These are phyloP conservation scores for Trifolium subterraneum DNA, from an alignment of 306 rosid genomes.

Conservation along the genomic window DNA sequence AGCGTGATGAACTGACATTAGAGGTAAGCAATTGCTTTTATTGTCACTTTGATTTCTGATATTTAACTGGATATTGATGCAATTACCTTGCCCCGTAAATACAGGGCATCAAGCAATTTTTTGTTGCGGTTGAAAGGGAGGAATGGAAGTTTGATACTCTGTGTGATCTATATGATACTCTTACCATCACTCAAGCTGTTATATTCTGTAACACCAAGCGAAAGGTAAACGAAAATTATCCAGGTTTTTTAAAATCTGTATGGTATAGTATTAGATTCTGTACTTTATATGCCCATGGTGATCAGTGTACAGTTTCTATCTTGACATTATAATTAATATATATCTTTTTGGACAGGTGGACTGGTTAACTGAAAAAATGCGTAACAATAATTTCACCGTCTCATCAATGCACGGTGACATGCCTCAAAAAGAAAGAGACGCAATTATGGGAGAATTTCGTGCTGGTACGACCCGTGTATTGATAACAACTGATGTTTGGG, in stretches of 20 bases:
- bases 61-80: conserved; percentile 36
- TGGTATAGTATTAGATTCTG: background rate
- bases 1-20: conserved; percentile 98
- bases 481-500: conserved; percentile 99
- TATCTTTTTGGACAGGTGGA: conserved; percentile 69
- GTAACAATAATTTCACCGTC: conserved; percentile 88
- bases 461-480: conserved; percentile 91
- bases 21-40: conserved; percentile 62
- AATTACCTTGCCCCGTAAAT: conserved; percentile 13
- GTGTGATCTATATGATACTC: conserved; percentile 97
- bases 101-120: conserved; percentile 99
- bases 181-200: conserved; percentile 97
- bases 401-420: conserved; percentile 99
- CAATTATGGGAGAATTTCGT: conserved; percentile 93
- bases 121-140: conserved; percentile 95
- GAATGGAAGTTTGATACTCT: conserved; percentile 98
- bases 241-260: conserved; percentile 7
- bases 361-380: conserved; percentile 98
- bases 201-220: conserved; percentile 96
- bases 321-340: background rate
- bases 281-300: conserved; percentile 10
- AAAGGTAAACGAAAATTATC: conserved; percentile 61
- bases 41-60: conserved; percentile 16
- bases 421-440: conserved; percentile 98
- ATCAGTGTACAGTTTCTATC: background rate